phyloP scores from a whole-genome alignment of 805 yeast genomes.

The Yarrowia yakushimensis region DNA sequence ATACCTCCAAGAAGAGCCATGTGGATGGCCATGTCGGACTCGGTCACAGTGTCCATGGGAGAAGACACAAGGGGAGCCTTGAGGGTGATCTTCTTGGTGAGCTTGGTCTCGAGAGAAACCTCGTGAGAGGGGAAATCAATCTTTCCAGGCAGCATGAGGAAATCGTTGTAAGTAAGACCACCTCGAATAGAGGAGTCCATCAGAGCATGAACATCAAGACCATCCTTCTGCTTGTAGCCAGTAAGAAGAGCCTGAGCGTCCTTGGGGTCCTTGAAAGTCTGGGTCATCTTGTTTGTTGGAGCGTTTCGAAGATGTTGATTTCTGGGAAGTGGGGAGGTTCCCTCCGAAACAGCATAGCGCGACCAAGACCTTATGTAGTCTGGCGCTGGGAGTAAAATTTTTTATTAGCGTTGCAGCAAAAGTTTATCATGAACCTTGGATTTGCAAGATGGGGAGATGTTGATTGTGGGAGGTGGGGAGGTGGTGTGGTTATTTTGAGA shows the following conservation, averaged over 20 bases:
- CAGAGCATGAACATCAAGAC: slow-evolving; percentile 74
- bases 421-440: not conserved
- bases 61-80: slow-evolving; percentile 95
- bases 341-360: slow-evolving; percentile 19
- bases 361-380: not conserved
- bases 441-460: too few relatives aligned
- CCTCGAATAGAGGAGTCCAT: slow-evolving; percentile 91
- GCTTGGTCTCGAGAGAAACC: slow-evolving; percentile 76
- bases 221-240: slow-evolving; percentile 71
- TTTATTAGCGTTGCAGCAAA: not conserved
- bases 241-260: slow-evolving; percentile 64
- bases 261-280: slow-evolving; percentile 25
- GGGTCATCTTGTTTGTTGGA: not conserved
- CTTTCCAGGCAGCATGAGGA: slow-evolving; percentile 91
- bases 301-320: not conserved
- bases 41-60: slow-evolving; percentile 99
- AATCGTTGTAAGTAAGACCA: slow-evolving; percentile 96
- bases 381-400: slow-evolving; percentile 14
- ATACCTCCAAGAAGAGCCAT: slow-evolving; percentile 99
- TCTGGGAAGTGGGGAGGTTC: slow-evolving; percentile 20
- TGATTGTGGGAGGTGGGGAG: not conserved
- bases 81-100: slow-evolving; percentile 87
- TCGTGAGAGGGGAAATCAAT: slow-evolving; percentile 77
- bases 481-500: not conserved
- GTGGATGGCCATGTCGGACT: slow-evolving; percentile 94